Base-by-base conservation (phyloP, 768 basidiomycete species). In the Rhizopogon roseolus region DNA sequence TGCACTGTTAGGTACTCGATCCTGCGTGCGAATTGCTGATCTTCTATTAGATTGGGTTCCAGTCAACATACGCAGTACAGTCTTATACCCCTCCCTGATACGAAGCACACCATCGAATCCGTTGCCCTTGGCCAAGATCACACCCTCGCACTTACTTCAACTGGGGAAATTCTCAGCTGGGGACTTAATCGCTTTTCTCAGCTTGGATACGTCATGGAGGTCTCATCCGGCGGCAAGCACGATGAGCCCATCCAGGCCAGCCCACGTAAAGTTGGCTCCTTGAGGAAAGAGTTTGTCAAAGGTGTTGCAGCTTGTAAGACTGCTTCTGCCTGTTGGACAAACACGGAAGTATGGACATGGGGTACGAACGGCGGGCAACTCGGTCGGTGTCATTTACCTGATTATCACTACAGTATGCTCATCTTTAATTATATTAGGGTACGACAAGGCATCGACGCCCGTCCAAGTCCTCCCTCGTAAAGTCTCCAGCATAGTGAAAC, bases 41-140 rank as follows among this genome's bases (percentile, higher is more conserved):
- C 39, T 52, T 32, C 42, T 17, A 28, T 14, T 28, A 90, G 90
- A 16, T 77, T 94, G 14, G 94, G 92, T 2, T 78, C 80, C 2
- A 79, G 77, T 2, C 80, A 88, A 39, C 88, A 93, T 61, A 93
- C 88, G 13, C 91, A 94, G 66, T 88, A 88, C 57, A 75, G 76
- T 11, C 77, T 93, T 29, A 79, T 79, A 40, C 81, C 85, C 1
- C 67, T 90, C 14, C 64, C 78, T 1, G 74, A 88, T 4, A 41
- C 46, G 41, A 70, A 80, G 1, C 74, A 83, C 38, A 72, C 73
- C 0, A 78, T 94, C 29, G 71, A 76, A 6, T 73, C 82, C 13
- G 80, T 98, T 25, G 92, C 93, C 0, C 75, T 94, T 6, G 95
- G 92, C 10, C 96, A 96, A 66, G 97, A 99, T 62, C 97, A 98